phyloP scores from a whole-genome alignment of 805 yeast species.

The Saccharomycopsis javanensis region DNA sequence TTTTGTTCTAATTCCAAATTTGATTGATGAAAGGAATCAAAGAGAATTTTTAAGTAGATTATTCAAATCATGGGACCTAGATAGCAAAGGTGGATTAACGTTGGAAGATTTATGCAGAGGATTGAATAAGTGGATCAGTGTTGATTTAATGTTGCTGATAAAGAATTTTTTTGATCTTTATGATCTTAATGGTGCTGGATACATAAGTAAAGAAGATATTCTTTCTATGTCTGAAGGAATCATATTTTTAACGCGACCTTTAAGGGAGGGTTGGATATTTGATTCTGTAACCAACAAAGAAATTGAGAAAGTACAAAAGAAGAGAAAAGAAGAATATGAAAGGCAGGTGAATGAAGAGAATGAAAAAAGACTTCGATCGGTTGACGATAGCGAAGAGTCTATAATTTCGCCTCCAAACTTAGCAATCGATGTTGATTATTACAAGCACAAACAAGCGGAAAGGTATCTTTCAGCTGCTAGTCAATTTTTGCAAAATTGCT shows the following conservation, averaged over 20 bases:
- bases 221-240: conserved; percentile 82
- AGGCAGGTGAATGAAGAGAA: conserved; percentile 25
- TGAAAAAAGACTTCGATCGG: neutral
- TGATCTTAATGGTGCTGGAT: conserved; percentile 49
- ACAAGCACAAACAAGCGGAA: conserved; percentile 58
- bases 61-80: conserved; percentile 64
- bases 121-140: conserved; percentile 54
- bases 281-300: conserved; percentile 56
- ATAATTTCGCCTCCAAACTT: conserved; percentile 49
- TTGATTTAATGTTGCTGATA: conserved; percentile 69
- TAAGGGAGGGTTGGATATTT: conserved; percentile 62
- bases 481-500: conserved; percentile 74
- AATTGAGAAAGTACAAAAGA: conserved; percentile 61
- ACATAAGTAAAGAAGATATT: conserved; percentile 68
- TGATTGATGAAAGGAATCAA: conserved; percentile 30
- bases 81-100: conserved; percentile 43
- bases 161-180: conserved; percentile 73
- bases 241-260: conserved; percentile 71
- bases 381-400: conserved; percentile 26
- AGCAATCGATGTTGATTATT: conserved; percentile 50
- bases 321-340: conserved; percentile 40
- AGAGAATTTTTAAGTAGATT: conserved; percentile 50
- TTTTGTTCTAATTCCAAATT: conserved; percentile 45
- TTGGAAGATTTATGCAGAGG: conserved; percentile 68
- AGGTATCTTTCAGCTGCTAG: conserved; percentile 83